A percentile compares a stretch with the other conserved stretches of the same genome.
These are phyloP conservation scores for Colletotrichum trifolii DNA, from an alignment of 2,329 filamentous ascomycete species.

Conservation along the genomic window DNA sequence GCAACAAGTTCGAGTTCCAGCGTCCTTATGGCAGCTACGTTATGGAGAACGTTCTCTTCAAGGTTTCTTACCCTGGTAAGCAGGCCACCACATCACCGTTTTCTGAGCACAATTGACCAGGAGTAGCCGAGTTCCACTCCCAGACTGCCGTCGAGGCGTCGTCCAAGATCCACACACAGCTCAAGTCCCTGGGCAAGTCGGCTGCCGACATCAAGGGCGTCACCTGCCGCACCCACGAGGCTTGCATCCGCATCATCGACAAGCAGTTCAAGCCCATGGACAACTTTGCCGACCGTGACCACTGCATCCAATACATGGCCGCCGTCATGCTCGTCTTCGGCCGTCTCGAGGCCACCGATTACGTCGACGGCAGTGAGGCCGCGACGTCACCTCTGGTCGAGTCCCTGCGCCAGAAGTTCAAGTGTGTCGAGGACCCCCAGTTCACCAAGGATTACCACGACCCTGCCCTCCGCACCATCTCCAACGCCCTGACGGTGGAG, in stretches of 20 bases:
- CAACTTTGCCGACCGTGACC: conserved; percentile 99
- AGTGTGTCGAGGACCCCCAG: conserved; percentile 94
- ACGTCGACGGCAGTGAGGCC: conserved; percentile 91
- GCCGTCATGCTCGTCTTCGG: conserved; percentile 95
- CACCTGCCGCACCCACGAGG: conserved; percentile 96
- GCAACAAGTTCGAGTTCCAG: conserved; percentile 96
- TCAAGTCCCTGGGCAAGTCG: conserved; percentile 87
- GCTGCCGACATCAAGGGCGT: conserved; percentile 93
- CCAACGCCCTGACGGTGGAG: conserved; percentile 94
- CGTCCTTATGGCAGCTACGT: conserved; percentile 97
- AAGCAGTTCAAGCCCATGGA: conserved; percentile 99
- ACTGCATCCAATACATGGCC: conserved; percentile 99
- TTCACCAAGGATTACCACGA: conserved; percentile 98
- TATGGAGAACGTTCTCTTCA: conserved; percentile 99
- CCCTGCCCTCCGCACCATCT: conserved; percentile 92
- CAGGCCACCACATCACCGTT: conserved; percentile 26
- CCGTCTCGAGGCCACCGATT: conserved; percentile 92
- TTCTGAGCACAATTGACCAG: not conserved
- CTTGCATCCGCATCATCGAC: conserved; percentile 98
- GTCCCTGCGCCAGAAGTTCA: conserved; percentile 91
- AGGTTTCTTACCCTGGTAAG: conserved; percentile 96
- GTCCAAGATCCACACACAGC: conserved; percentile 85
- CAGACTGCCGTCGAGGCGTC: conserved; percentile 98
- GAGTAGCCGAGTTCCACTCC: conserved; percentile 91
- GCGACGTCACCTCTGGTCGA: conserved; percentile 91